phyloP scores from a whole-genome alignment of 345 rosid species.

The Eutrema heterophyllum region DNA sequence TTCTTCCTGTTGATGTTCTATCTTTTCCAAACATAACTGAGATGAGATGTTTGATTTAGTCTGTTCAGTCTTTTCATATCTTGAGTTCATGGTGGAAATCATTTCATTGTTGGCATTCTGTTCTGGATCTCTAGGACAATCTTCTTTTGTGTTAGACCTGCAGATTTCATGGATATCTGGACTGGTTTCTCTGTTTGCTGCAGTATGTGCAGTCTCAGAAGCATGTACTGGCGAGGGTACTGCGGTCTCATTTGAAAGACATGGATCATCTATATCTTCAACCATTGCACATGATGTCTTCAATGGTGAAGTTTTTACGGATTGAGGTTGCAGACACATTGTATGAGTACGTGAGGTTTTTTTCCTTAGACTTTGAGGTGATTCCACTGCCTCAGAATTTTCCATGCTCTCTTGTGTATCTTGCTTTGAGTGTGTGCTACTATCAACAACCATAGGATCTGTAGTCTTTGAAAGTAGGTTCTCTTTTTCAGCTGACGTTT shows the following conservation, averaged over 20 bases:
- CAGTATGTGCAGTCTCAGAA: constrained; percentile 10
- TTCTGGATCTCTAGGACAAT: constrained; percentile 17
- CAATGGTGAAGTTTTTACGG: constrained; percentile 15
- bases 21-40: constrained; percentile 23
- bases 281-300: constrained; percentile 5
- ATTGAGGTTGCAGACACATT: constrained; percentile 25
- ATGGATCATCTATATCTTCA: constrained; percentile 22
- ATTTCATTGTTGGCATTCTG: constrained; percentile 10
- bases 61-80: constrained; percentile 19
- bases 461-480: constrained; percentile 27
- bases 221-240: constrained; percentile 7
- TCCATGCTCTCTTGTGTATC: constrained; percentile 23
- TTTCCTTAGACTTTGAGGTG: constrained; percentile 21
- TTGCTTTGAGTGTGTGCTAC: constrained; percentile 15
- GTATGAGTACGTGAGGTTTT: constrained; percentile 24
- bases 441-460: constrained; percentile 22
- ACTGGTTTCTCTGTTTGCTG: constrained; percentile 23
- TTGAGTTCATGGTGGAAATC: constrained; percentile 16
- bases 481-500: constrained; percentile 33
- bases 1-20: constrained; percentile 27
- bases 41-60: constrained; percentile 21
- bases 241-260: constrained; percentile 6
- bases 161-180: constrained; percentile 22
- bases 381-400: constrained; percentile 27
- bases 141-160: constrained; percentile 13